phyloP scores from a whole-genome alignment of 257 asterid genomes.

The Eucommia ulmoides region DNA sequence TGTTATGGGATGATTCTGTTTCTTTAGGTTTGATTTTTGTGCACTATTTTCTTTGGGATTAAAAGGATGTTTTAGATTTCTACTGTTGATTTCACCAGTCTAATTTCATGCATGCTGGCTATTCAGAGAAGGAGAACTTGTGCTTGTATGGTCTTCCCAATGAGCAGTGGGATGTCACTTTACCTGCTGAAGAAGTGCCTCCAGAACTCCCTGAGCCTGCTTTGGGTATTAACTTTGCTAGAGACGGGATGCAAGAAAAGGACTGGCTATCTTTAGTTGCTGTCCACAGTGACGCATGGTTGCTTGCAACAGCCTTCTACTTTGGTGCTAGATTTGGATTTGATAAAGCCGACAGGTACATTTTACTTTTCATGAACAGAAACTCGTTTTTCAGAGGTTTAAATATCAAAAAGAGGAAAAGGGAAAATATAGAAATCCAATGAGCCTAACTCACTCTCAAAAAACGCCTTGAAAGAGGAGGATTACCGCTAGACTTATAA shows the following conservation, averaged over 20 bases:
- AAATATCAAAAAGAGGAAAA: not conserved
- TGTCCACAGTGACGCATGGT: conserved; percentile 58
- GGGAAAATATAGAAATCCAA: too few relatives aligned
- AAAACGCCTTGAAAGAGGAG: too few relatives aligned
- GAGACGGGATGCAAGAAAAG: conserved; percentile 50
- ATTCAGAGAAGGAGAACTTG: conserved; percentile 50
- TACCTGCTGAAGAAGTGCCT: conserved; percentile 65
- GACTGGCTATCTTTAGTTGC: conserved; percentile 61
- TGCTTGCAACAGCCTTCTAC: conserved; percentile 45
- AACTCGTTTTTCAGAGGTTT: not conserved
- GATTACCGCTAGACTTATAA: too few relatives aligned
- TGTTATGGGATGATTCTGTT: too few relatives aligned
- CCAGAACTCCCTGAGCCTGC: conserved; percentile 70
- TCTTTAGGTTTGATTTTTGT: too few relatives aligned
- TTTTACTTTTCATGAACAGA: not conserved
- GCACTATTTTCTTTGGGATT: too few relatives aligned
- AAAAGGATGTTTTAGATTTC: too few relatives aligned
- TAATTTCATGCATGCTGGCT: not conserved
- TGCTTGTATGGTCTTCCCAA: conserved; percentile 50
- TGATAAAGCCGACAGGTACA: conserved; percentile 42
- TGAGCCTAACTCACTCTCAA: too few relatives aligned
- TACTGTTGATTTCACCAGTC: not conserved
- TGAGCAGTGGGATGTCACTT: conserved; percentile 54
- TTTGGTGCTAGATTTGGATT: conserved; percentile 55
- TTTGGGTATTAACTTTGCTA: too few relatives aligned